phyloP scores from a whole-genome alignment of 129 eudicot genomes.

The Heracleum sosnowskyi region DNA sequence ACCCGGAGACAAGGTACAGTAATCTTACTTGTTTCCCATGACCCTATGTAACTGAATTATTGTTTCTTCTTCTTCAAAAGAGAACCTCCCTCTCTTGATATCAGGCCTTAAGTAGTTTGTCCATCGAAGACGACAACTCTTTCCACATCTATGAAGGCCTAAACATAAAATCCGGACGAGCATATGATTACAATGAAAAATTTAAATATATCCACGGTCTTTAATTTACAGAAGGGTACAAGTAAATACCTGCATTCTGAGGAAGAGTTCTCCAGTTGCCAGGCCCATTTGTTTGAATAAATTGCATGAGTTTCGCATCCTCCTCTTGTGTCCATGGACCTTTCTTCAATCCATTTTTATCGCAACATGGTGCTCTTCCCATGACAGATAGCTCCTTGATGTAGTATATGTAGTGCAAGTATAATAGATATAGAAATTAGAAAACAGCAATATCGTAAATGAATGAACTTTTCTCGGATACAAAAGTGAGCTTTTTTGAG shows the following conservation, averaged over 20 bases:
- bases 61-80: conserved; percentile 84
- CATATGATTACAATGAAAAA: neutral
- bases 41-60: conserved; percentile 71
- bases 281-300: conserved; percentile 52
- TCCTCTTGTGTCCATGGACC: conserved; percentile 92
- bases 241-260: conserved; percentile 48
- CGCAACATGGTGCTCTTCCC: conserved; percentile 81
- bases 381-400: conserved; percentile 9
- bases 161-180: neutral
- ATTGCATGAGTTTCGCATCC: conserved; percentile 55
- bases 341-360: conserved; percentile 70
- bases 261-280: conserved; percentile 79
- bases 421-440: too few species aligned
- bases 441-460: too few species aligned
- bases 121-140: conserved; percentile 87
- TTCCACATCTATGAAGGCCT: conserved; percentile 81
- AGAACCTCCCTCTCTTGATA: conserved; percentile 78
- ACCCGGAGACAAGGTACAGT: too few species aligned
- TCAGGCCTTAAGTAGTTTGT: conserved; percentile 82
- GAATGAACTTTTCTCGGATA: too few species aligned
- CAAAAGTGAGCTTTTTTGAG: too few species aligned
- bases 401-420: neutral
- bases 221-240: too few species aligned
- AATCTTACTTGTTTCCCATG: conserved; percentile 69
- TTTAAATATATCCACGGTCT: neutral